phyloP scores from a whole-genome alignment of 108 stramenopile species.

The Chaetoceros tenuissimus region DNA sequence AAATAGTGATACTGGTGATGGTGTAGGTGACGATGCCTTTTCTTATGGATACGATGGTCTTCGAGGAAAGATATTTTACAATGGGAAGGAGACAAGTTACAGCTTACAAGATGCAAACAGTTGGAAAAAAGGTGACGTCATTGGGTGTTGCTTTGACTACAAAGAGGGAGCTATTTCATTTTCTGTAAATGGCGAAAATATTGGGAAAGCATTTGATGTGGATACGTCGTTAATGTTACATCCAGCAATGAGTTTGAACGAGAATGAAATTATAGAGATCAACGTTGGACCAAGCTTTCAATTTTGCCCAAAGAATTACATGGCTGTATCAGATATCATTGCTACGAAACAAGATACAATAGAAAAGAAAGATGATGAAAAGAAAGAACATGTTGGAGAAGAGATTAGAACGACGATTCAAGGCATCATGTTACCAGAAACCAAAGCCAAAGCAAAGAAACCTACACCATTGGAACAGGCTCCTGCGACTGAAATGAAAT shows the following conservation, averaged over 20 bases:
- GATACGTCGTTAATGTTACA: conserved; percentile 10
- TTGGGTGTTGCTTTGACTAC: conserved; percentile 48
- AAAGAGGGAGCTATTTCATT: conserved; percentile 40
- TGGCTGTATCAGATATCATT: conserved; percentile 31
- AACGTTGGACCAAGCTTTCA: conserved; percentile 28
- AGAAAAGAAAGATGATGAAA: conserved; percentile 6
- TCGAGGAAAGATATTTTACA: conserved; percentile 55
- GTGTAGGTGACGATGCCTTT: conserved; percentile 67
- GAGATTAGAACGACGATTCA: no score
- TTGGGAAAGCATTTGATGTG: conserved; percentile 46
- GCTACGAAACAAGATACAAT: conserved; percentile 3
- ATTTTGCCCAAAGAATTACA: conserved; percentile 6
- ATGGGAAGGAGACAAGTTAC: conserved; percentile 43
- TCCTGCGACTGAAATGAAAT: background rate
- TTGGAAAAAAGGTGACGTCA: conserved; percentile 61
- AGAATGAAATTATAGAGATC: conserved; percentile 56
- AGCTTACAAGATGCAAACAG: conserved; percentile 7
- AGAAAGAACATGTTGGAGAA: background rate
- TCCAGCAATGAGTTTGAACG: conserved; percentile 73
- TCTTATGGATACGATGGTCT: conserved; percentile 75
- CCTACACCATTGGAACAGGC: background rate
- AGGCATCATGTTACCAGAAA: background rate
- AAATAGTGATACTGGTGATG: conserved; percentile 71
- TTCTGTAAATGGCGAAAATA: conserved; percentile 55
- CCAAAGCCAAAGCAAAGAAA: background rate